These are phyloP conservation scores for Acer yangbiense DNA, from an alignment of 345 rosid species.

Conservation along the genomic window DNA sequence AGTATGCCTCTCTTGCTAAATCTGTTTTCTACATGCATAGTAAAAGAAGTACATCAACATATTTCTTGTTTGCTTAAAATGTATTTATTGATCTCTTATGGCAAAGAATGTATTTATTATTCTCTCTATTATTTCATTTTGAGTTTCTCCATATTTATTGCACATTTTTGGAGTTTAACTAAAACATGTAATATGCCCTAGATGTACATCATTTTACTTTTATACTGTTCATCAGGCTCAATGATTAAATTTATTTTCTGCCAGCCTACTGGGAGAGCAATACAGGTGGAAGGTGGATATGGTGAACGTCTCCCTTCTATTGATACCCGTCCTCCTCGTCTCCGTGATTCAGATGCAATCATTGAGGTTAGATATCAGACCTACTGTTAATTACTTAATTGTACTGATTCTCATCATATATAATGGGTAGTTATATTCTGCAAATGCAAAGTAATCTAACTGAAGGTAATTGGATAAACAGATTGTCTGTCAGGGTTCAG, in stretches of 20 bases:
- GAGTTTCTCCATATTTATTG: background rate
- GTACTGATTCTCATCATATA: slow-evolving; percentile 13
- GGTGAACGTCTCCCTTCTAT: slow-evolving; percentile 91
- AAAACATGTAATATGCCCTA: slow-evolving; percentile 5
- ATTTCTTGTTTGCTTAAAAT: background rate
- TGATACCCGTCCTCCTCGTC: slow-evolving; percentile 85
- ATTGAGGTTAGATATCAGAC: slow-evolving; percentile 65
- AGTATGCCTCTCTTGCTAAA: slow-evolving; percentile 52
- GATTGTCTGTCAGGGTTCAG: slow-evolving; percentile 79
- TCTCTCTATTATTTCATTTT: background rate
- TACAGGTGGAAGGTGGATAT: slow-evolving; percentile 90
- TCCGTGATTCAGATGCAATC: slow-evolving; percentile 92
- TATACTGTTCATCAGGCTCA: slow-evolving; percentile 15
- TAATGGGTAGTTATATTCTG: slow-evolving; percentile 11
- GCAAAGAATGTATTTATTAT: background rate
- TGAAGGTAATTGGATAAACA: slow-evolving; percentile 42
- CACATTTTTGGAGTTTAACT: background rate
- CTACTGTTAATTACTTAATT: slow-evolving; percentile 23
- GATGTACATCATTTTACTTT: slow-evolving; percentile 14
- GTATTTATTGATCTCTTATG: background rate
- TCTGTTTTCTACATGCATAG: slow-evolving; percentile 9
- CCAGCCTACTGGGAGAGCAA: slow-evolving; percentile 98
- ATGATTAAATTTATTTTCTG: slow-evolving; percentile 18
- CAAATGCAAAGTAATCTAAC: slow-evolving; percentile 29
- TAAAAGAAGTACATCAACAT: background rate